Percentiles rank a stretch among this genome's conserved stretches.
phyloP scores from a whole-genome alignment of 495 filamentous ascomycete species.

The Hyaloscypha bicolor region DNA sequence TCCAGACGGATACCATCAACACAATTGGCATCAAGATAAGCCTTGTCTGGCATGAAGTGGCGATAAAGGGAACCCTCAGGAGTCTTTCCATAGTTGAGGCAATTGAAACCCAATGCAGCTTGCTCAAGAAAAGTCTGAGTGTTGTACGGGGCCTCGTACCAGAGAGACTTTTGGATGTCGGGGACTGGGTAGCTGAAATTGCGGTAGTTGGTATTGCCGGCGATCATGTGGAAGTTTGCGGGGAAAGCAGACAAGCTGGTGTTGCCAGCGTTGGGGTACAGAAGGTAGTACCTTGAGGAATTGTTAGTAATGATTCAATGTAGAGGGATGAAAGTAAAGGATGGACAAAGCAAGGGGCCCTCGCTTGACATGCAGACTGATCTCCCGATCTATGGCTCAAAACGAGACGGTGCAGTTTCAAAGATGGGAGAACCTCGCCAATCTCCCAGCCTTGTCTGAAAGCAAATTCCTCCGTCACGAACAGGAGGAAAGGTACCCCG shows the following conservation, averaged over 20 bases:
- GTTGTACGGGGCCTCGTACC: conserved; percentile 55
- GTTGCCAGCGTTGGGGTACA: conserved; percentile 51
- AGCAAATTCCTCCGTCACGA: not conserved
- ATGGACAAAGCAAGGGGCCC: not conserved
- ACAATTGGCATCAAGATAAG: conserved; percentile 75
- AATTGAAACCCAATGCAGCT: conserved; percentile 91
- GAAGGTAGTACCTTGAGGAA: conserved; percentile 68
- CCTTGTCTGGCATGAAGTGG: conserved; percentile 79
- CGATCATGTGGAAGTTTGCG: conserved; percentile 78
- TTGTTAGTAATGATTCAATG: conserved; percentile 22
- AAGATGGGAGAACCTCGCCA: too few species aligned
- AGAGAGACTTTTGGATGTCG: conserved; percentile 73
- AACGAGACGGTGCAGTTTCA: not conserved
- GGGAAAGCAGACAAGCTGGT: conserved; percentile 76
- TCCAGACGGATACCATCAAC: conserved; percentile 71
- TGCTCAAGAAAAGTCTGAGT: conserved; percentile 70
- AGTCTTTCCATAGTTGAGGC: conserved; percentile 68
- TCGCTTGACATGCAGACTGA: not conserved
- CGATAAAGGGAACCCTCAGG: conserved; percentile 76
- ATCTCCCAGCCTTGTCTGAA: not conserved
- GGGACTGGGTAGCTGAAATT: conserved; percentile 69
- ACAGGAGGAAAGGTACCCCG: not conserved
- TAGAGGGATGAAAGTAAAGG: not conserved
- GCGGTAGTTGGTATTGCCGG: conserved; percentile 69
- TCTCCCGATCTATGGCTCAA: not conserved